These are phyloP conservation scores for Grosmannia penicillata DNA, from an alignment of 2,329 filamentous ascomycete genomes.

Conservation along the genomic window DNA sequence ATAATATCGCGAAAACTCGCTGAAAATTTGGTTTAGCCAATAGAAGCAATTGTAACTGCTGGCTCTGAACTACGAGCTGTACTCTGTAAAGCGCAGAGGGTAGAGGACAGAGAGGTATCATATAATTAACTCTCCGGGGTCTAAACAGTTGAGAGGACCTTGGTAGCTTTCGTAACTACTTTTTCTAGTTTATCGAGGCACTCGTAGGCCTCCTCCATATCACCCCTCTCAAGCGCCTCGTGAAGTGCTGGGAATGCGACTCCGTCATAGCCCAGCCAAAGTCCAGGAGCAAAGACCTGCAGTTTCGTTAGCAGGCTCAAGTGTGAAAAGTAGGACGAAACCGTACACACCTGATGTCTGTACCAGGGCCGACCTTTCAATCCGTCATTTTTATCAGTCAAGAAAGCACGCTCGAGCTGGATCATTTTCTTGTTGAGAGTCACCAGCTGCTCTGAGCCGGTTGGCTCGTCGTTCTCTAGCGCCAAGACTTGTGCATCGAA, in stretches of 20 bases:
- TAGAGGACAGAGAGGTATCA: too few species aligned
- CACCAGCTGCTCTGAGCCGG: neutral
- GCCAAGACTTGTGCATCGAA: neutral
- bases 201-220: too few species aligned
- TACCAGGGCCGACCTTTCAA: neutral
- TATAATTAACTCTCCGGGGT: too few species aligned
- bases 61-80: too few species aligned
- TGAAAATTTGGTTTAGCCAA: too few species aligned
- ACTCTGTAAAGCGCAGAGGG: too few species aligned
- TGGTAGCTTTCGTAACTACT: too few species aligned
- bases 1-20: too few species aligned
- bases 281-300: neutral
- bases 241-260: neutral
- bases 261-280: neutral
- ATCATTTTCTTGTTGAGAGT: neutral
- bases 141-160: too few species aligned
- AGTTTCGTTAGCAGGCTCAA: too few species aligned
- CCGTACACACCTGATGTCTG: neutral
- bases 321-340: neutral
- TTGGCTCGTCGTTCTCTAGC: neutral
- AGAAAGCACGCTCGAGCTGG: neutral
- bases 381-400: neutral
- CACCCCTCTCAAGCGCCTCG: neutral
- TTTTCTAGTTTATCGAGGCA: too few species aligned
- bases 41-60: too few species aligned